A percentile compares a stretch with the other conserved stretches of the same genome.
These are phyloP conservation scores for Sonneratia alba DNA, from an alignment of 345 rosid species.

Conservation along the genomic window DNA sequence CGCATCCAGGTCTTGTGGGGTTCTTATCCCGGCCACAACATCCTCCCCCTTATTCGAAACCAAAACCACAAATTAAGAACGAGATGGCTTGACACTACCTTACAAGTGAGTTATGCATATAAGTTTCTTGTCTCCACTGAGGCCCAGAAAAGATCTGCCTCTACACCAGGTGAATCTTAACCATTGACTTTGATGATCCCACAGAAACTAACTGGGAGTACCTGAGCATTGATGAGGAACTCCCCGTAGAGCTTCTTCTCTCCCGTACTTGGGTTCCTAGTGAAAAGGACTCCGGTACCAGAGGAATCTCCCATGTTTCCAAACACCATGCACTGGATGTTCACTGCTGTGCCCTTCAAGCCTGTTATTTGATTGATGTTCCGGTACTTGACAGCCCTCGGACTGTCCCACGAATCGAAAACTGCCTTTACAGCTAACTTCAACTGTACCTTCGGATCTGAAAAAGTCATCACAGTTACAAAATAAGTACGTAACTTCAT, in stretches of 20 bases:
- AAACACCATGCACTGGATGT: conserved; percentile 90
- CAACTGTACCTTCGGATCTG: conserved; percentile 75
- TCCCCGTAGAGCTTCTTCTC: conserved; percentile 88
- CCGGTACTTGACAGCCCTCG: conserved; percentile 72
- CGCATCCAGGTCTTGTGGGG: conserved; percentile 70
- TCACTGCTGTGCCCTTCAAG: conserved; percentile 83
- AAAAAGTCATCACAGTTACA: conserved; percentile 4
- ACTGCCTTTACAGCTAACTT: conserved; percentile 63
- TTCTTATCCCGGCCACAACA: conserved; percentile 93
- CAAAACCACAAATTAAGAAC: conserved; percentile 11
- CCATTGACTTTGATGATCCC: neutral
- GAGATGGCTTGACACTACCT: neutral
- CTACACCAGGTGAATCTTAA: neutral
- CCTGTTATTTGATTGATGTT: conserved; percentile 86
- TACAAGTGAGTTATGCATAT: neutral
- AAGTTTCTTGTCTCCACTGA: too few relatives aligned
- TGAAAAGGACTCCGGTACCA: conserved; percentile 92
- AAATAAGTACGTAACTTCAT: neutral
- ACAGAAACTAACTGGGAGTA: conserved; percentile 2
- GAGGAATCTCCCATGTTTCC: conserved; percentile 95
- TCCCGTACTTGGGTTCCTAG: conserved; percentile 91
- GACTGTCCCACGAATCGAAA: conserved; percentile 92
- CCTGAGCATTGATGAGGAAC: conserved; percentile 93
- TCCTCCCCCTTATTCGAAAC: conserved; percentile 65
- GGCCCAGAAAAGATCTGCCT: too few relatives aligned